These are phyloP conservation scores for Psilocybe subaeruginosa DNA, from an alignment of 768 basidiomycete species.

Conservation along the genomic window DNA sequence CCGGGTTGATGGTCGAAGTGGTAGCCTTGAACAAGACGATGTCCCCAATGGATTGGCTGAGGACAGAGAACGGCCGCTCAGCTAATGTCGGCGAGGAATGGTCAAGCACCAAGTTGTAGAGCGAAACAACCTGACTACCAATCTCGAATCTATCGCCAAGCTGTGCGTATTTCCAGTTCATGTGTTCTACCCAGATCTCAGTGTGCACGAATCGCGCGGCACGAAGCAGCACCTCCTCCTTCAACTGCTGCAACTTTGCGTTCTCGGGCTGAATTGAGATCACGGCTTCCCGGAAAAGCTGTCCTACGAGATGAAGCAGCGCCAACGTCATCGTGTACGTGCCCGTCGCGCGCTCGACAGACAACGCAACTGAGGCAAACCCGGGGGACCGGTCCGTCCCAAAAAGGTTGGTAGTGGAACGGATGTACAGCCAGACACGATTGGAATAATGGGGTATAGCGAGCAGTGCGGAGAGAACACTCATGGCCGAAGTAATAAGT, in stretches of 20 bases:
- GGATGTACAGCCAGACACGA: conserved; percentile 87
- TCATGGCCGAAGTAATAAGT: conserved; percentile 81
- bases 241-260: conserved; percentile 66
- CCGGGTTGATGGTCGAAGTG: conserved; percentile 78
- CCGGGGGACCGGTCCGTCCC: conserved; percentile 60
- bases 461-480: conserved; percentile 77
- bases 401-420: conserved; percentile 78
- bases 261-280: conserved; percentile 59
- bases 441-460: conserved; percentile 76
- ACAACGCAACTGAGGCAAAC: conserved; percentile 67
- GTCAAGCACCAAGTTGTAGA: conserved; percentile 71
- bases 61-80: conserved; percentile 58
- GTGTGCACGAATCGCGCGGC: conserved; percentile 80
- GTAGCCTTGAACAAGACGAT: conserved; percentile 75
- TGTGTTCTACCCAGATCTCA: conserved; percentile 87
- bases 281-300: conserved; percentile 75
- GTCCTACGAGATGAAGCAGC: conserved; percentile 74
- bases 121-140: conserved; percentile 60
- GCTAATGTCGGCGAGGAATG: conserved; percentile 58
- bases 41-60: conserved; percentile 70
- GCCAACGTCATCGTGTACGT: conserved; percentile 84
- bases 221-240: conserved; percentile 82
- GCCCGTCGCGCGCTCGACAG: conserved; percentile 70
- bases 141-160: conserved; percentile 87
- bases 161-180: conserved; percentile 84